Evolutionary conservation across 179 eudicot genomes (phyloP).

Genomic region (Nepenthes alata): DNA sequence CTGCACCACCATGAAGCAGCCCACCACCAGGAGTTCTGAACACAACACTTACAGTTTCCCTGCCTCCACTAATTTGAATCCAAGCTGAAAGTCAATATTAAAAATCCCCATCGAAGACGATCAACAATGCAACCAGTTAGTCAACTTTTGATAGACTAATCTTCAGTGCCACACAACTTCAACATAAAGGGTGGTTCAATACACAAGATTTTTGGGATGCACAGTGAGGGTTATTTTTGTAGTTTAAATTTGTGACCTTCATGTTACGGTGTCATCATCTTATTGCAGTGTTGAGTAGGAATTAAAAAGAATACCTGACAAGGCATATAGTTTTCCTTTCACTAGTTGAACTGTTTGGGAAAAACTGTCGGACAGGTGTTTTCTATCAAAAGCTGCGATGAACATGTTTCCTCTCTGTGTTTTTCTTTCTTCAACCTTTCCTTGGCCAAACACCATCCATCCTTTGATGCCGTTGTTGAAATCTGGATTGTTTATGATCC

Average conservation of each 20-base stretch:
- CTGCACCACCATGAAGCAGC: slow-evolving; percentile 29
- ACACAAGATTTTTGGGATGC: too few species aligned
- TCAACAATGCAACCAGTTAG: neutral
- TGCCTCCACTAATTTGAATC: slow-evolving; percentile 38
- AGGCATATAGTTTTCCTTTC: slow-evolving; percentile 27
- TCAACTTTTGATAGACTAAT: too few species aligned
- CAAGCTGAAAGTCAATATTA: slow-evolving; percentile 27
- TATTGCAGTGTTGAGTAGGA: neutral
- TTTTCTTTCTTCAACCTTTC: slow-evolving; percentile 16
- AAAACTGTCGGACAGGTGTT: slow-evolving; percentile 23
- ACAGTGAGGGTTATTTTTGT: too few species aligned
- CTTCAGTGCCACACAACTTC: too few species aligned
- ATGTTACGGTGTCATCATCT: too few species aligned
- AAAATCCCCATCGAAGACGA: neutral
- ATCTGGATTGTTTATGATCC: slow-evolving; percentile 31
- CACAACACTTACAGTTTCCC: slow-evolving; percentile 23
- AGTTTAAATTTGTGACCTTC: too few species aligned
- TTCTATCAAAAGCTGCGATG: slow-evolving; percentile 31
- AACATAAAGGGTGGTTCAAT: too few species aligned
- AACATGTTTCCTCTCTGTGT: slow-evolving; percentile 28
- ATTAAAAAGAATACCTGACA: slow-evolving; percentile 30
- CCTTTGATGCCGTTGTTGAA: slow-evolving; percentile 28
- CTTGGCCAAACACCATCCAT: slow-evolving; percentile 32
- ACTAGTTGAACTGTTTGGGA: slow-evolving; percentile 24
- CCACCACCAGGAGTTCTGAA: slow-evolving; percentile 15